These are phyloP conservation scores for Acanthamoeba sp. DNA, from an alignment of 208 protist species.

Conservation along the genomic window DNA sequence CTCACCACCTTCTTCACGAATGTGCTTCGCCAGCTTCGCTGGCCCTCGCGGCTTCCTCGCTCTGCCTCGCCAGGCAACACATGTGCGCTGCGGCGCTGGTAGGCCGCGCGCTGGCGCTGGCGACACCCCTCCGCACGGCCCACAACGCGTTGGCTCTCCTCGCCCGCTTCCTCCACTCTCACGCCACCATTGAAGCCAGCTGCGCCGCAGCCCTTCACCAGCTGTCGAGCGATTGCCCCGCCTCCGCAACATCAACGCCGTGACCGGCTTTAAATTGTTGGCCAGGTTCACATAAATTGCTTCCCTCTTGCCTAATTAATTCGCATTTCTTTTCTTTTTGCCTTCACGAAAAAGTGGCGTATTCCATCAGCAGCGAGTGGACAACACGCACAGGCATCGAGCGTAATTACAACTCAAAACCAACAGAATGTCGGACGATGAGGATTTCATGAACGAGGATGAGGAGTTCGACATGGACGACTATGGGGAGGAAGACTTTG, in stretches of 20 bases:
- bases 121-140: not conserved
- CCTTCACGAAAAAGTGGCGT: not conserved
- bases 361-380: not conserved
- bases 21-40: not conserved
- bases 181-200: not conserved
- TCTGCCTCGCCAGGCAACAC: not conserved
- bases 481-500: not conserved
- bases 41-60: not conserved
- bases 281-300: not conserved
- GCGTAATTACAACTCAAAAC: not conserved
- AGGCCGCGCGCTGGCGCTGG: not conserved
- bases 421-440: conserved; percentile 55
- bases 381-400: not conserved
- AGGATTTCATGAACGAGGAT: conserved; percentile 62
- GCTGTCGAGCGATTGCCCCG: not conserved
- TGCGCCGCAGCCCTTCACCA: not conserved
- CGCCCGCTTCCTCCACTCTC: not conserved
- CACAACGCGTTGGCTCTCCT: not conserved
- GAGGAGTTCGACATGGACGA: conserved; percentile 87
- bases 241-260: not conserved
- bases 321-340: not conserved
- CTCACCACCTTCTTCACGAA: not conserved
- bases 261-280: not conserved
- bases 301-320: not conserved
- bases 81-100: not conserved